Percentiles rank a stretch among this genome's conserved stretches.
These are phyloP conservation scores for Paraphaeosphaeria minitans DNA, from an alignment of 2,329 filamentous ascomycete genomes.

Conservation along the genomic window DNA sequence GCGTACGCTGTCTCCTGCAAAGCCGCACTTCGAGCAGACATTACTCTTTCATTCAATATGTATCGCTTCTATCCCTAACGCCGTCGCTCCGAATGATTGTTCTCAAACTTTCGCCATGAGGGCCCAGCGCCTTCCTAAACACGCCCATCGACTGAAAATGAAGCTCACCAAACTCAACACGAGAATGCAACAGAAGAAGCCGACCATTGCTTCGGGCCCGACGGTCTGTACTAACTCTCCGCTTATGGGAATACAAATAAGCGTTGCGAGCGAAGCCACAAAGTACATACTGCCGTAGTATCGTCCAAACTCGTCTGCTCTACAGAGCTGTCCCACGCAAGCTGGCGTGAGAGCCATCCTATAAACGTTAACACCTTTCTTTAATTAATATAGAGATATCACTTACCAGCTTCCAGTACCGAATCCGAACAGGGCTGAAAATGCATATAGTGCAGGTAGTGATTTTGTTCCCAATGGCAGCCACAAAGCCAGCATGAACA, in stretches of 20 bases:
- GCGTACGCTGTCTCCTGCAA: not conserved
- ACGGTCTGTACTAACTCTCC: conserved; percentile 43
- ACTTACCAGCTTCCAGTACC: conserved; percentile 54
- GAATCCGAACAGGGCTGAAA: conserved; percentile 54
- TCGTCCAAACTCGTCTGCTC: conserved; percentile 54
- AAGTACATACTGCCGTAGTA: conserved; percentile 57
- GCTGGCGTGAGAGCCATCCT: conserved; percentile 53
- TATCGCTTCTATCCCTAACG: not conserved
- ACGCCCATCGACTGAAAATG: conserved; percentile 43
- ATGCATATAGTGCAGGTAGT: conserved; percentile 44
- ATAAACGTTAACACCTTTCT: no score
- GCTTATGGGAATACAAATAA: conserved; percentile 44
- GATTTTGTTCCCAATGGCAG: conserved; percentile 40
- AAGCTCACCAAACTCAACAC: conserved; percentile 39
- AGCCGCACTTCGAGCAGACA: not conserved
- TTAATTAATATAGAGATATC: no score
- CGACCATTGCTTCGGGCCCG: conserved; percentile 41
- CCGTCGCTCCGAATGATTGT: not conserved
- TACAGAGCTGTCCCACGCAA: conserved; percentile 55
- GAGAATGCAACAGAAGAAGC: conserved; percentile 40
- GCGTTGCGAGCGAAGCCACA: conserved; percentile 41
- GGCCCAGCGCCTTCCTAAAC: conserved; percentile 39
- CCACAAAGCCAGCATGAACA: conserved; percentile 46
- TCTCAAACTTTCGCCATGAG: conserved; percentile 26
- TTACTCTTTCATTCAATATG: not conserved